Evolutionary conservation across 2,329 filamentous ascomycete species (phyloP).

Genomic region (Penicillium crustosum): DNA sequence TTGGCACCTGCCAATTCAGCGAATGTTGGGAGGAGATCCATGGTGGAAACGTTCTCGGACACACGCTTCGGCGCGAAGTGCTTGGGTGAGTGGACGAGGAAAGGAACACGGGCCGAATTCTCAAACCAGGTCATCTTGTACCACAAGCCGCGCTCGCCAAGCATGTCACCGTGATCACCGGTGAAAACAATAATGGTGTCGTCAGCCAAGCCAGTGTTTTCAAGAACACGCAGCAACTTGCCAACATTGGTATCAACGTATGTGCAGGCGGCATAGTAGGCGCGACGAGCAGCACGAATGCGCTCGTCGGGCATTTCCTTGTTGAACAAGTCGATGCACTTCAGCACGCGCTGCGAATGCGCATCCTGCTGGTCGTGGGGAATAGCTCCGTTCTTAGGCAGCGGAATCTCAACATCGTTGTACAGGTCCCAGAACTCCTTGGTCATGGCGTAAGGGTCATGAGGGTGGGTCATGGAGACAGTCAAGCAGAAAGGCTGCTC

Average conservation of each 20-base stretch:
- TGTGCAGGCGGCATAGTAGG: constrained; percentile 90
- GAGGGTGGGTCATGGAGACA: constrained; percentile 89
- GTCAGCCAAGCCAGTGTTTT: constrained; percentile 75
- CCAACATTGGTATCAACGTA: constrained; percentile 94
- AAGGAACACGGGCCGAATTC: constrained; percentile 82
- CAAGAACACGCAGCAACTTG: constrained; percentile 72
- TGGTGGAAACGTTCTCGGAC: constrained; percentile 79
- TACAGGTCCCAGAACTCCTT: constrained; percentile 92
- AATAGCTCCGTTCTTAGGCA: constrained; percentile 71
- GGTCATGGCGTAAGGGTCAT: constrained; percentile 93
- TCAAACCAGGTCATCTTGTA: constrained; percentile 98
- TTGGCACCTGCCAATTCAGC: constrained; percentile 76
- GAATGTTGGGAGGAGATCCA: constrained; percentile 86
- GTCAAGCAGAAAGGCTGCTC: constrained; percentile 83
- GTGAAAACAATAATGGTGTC: constrained; percentile 91
- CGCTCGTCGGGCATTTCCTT: constrained; percentile 81
- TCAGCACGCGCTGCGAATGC: constrained; percentile 82
- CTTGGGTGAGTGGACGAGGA: constrained; percentile 78
- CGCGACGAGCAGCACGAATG: constrained; percentile 78
- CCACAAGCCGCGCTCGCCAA: constrained; percentile 88
- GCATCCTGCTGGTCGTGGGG: constrained; percentile 78
- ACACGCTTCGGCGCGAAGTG: constrained; percentile 75
- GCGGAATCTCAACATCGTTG: constrained; percentile 79
- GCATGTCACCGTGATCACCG: constrained; percentile 93
- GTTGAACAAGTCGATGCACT: constrained; percentile 83